A percentile compares a stretch with the other conserved stretches of the same genome.
These are phyloP conservation scores for Pistacia vera DNA, from an alignment of 345 rosid genomes.

Conservation along the genomic window DNA sequence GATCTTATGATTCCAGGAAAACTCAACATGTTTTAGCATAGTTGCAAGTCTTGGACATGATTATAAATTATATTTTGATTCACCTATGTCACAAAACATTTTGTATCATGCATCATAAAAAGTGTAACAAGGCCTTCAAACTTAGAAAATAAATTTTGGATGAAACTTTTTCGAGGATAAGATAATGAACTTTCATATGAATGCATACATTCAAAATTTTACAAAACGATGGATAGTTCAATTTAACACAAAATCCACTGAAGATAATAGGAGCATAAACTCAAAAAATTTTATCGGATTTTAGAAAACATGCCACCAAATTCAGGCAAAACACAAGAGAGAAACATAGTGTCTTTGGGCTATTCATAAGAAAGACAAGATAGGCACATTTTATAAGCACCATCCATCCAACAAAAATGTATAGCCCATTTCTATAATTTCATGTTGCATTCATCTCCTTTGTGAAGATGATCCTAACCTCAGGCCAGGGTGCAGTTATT, in stretches of 20 bases:
- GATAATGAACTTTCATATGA: no score
- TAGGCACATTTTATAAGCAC: background rate
- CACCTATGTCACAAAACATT: background rate
- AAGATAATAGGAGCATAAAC: background rate
- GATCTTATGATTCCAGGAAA: background rate
- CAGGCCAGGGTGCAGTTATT: background rate
- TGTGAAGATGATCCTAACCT: background rate
- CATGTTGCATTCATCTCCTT: background rate
- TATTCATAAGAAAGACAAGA: background rate
- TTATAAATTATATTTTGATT: background rate
- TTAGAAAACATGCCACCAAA: background rate
- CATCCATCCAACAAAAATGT: background rate
- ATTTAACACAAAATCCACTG: background rate
- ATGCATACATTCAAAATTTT: background rate
- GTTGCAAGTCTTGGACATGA: background rate
- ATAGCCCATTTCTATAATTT: background rate
- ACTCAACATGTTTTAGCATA: constrained; percentile 2
- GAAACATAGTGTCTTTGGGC: background rate
- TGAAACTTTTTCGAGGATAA: no score
- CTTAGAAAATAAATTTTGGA: background rate
- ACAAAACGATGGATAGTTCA: background rate
- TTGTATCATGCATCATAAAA: background rate
- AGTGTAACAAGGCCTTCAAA: background rate
- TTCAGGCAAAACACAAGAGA: constrained; percentile 8
- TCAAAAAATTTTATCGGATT: background rate